A percentile compares a stretch with the other conserved stretches of the same genome.
Conservation (phyloP, 192 early-diverging fungal species). For the Ambispora gerdemannii region DNA sequence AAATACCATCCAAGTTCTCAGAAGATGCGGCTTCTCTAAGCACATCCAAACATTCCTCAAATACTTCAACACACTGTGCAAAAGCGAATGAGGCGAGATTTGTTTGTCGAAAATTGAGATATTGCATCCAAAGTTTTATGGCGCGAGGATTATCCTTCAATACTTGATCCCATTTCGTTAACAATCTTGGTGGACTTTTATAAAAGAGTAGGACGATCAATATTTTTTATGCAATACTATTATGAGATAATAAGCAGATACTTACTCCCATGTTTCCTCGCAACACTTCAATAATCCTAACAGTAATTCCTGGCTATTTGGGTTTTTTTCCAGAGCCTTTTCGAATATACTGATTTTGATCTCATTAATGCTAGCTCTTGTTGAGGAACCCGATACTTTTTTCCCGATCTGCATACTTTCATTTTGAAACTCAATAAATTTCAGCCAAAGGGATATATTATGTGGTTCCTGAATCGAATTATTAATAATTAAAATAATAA, state of each 20-base stretch:
- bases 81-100: slow-evolving; percentile 52
- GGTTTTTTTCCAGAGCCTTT: slow-evolving; percentile 50
- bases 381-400: slow-evolving; percentile 26
- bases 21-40: slow-evolving; percentile 27
- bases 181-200: slow-evolving; percentile 38
- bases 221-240: too few relatives aligned
- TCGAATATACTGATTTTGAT: slow-evolving; percentile 57
- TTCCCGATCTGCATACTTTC: slow-evolving; percentile 33
- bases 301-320: slow-evolving; percentile 40
- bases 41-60: slow-evolving; percentile 44
- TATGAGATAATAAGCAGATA: background rate
- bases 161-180: slow-evolving; percentile 54
- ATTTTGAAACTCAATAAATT: slow-evolving; percentile 55
- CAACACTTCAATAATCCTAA: slow-evolving; percentile 49
- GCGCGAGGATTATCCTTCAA: slow-evolving; percentile 37
- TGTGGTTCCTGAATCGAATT: slow-evolving; percentile 39
- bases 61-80: slow-evolving; percentile 32
- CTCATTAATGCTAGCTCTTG: slow-evolving; percentile 43
- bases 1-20: slow-evolving; percentile 5
- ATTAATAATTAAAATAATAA: background rate
- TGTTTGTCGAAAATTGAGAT: slow-evolving; percentile 54
- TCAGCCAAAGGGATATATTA: slow-evolving; percentile 46
- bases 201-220: too few relatives aligned
- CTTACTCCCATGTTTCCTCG: slow-evolving; percentile 45
- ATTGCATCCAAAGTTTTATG: slow-evolving; percentile 53